Evolutionary conservation across 345 rosid genomes (phyloP).

Genomic region (Euphorbia tirucalli): DNA sequence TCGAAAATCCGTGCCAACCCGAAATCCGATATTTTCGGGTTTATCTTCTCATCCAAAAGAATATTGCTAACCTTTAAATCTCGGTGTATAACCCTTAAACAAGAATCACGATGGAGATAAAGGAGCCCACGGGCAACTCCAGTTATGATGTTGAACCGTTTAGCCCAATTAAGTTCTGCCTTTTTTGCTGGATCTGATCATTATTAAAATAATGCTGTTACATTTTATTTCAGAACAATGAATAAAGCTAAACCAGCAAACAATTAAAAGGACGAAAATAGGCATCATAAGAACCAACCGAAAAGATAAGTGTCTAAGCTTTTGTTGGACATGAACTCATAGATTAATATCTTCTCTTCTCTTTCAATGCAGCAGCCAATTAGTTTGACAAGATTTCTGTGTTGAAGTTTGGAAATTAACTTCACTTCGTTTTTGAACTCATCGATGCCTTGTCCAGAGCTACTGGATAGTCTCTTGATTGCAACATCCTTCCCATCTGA

Average conservation of each 20-base stretch:
- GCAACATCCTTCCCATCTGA: constrained; percentile 24
- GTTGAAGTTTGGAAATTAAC: constrained; percentile 21
- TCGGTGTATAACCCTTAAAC: constrained; percentile 16
- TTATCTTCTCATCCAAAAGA: constrained; percentile 23
- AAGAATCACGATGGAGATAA: constrained; percentile 21
- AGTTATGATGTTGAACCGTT: constrained; percentile 8
- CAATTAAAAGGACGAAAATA: neutral
- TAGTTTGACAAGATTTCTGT: constrained; percentile 24
- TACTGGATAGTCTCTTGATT: constrained; percentile 22
- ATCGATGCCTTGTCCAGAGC: constrained; percentile 19
- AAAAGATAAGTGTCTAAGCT: constrained; percentile 23
- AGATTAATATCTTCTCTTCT: constrained; percentile 21
- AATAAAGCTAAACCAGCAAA: neutral
- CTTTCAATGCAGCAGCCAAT: constrained; percentile 22
- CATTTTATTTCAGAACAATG: no score
- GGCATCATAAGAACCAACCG: constrained; percentile 12
- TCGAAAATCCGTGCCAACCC: constrained; percentile 28
- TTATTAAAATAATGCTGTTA: neutral
- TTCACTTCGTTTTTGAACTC: constrained; percentile 24
- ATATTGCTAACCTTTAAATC: constrained; percentile 24
- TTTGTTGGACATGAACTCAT: constrained; percentile 26
- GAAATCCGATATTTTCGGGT: constrained; percentile 30
- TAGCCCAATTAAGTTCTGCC: constrained; percentile 18
- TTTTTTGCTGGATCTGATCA: constrained; percentile 17
- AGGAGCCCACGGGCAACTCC: constrained; percentile 22